Evolutionary conservation across 768 basidiomycete species (phyloP).

Genomic region (Chiua virens): DNA sequence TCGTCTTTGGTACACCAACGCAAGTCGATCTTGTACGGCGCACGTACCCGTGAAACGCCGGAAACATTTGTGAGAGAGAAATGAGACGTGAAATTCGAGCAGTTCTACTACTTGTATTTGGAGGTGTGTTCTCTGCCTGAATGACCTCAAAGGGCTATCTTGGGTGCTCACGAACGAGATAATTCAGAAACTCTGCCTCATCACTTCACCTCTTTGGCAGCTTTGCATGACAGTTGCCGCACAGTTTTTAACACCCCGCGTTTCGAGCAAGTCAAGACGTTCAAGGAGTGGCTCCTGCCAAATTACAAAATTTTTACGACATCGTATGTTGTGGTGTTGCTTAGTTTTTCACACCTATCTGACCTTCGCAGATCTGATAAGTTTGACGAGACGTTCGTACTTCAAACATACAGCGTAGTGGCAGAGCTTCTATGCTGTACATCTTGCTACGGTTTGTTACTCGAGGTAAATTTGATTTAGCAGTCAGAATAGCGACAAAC

Average conservation of each 20-base stretch:
- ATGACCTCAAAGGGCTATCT: neutral
- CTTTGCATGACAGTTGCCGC: conserved; percentile 44
- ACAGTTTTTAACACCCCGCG: conserved; percentile 55
- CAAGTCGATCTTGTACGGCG: conserved; percentile 67
- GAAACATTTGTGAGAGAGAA: conserved; percentile 70
- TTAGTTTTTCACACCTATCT: neutral
- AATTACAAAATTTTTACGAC: conserved; percentile 54
- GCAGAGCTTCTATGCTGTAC: conserved; percentile 60
- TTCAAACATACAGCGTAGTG: conserved; percentile 56
- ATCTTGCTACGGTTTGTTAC: conserved; percentile 64
- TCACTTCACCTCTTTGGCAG: conserved; percentile 35
- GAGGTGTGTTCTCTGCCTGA: conserved; percentile 39
- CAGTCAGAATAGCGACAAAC: neutral
- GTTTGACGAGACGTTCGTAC: conserved; percentile 36
- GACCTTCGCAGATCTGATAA: conserved; percentile 26
- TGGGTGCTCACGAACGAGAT: conserved; percentile 6
- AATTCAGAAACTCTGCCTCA: conserved; percentile 33
- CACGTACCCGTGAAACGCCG: conserved; percentile 63
- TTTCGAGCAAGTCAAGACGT: conserved; percentile 71
- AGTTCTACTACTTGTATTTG: conserved; percentile 67
- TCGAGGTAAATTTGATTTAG: conserved; percentile 51
- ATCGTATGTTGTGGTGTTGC: conserved; percentile 37
- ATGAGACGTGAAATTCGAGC: conserved; percentile 69
- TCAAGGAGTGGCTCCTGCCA: conserved; percentile 76
- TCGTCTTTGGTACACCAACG: conserved; percentile 66